Evolutionary conservation across 495 filamentous ascomycete genomes (phyloP).

Genomic region (Xylaria castorea): DNA sequence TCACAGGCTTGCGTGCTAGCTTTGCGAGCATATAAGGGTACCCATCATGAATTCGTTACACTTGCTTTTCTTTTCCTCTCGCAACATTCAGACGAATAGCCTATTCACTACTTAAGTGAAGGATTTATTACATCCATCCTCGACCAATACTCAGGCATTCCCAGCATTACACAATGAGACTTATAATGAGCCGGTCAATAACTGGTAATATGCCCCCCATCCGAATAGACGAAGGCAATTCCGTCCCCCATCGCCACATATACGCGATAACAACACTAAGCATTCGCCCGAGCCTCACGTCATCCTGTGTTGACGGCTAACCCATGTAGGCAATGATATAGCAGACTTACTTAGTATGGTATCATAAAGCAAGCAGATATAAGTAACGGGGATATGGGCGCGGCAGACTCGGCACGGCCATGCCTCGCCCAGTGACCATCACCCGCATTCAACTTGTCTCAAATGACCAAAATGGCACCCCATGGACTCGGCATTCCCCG

Average conservation of each 20-base stretch:
- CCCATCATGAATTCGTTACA: not conserved
- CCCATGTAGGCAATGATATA: conserved; percentile 7
- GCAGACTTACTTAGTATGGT: not conserved
- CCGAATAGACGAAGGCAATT: not conserved
- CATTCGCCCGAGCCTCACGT: conserved; percentile 7
- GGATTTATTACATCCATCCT: not conserved
- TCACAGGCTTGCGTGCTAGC: not conserved
- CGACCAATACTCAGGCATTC: not conserved
- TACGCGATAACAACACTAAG: not conserved
- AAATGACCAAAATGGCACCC: not conserved
- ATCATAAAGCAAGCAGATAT: not conserved
- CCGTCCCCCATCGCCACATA: not conserved
- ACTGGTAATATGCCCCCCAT: not conserved
- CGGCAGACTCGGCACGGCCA: conserved; percentile 14
- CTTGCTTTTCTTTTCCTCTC: not conserved
- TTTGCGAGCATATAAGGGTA: not conserved
- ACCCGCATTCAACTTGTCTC: not conserved
- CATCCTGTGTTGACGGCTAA: not conserved
- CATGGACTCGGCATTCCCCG: not conserved
- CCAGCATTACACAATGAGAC: not conserved
- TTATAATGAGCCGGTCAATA: not conserved
- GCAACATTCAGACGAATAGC: not conserved
- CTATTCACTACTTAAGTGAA: not conserved
- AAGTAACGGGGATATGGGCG: not conserved
- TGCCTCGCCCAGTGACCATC: not conserved